phyloP scores from a whole-genome alignment of 75 land plant genomes.

The Pinus taeda region DNA sequence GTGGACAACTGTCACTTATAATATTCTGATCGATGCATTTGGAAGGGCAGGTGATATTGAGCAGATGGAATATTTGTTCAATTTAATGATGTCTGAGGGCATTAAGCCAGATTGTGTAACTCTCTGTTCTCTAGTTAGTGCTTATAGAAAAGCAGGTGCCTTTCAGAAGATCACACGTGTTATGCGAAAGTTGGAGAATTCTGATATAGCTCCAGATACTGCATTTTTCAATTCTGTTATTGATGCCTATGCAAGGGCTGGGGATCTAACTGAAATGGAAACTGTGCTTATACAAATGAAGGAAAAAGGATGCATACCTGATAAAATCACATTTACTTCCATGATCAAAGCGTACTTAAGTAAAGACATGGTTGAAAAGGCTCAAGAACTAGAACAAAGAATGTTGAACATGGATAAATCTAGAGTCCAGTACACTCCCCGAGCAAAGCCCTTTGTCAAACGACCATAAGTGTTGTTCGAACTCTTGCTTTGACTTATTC shows the following conservation, averaged over 20 bases:
- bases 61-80: conserved; percentile 68
- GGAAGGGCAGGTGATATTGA: conserved; percentile 75
- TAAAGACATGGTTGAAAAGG: conserved; percentile 29
- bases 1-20: conserved; percentile 77
- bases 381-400: conserved; percentile 18
- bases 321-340: conserved; percentile 58
- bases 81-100: conserved; percentile 66
- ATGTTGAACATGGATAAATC: not conserved
- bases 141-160: conserved; percentile 58
- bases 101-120: conserved; percentile 80
- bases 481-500: not conserved
- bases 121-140: conserved; percentile 68
- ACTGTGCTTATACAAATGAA: conserved; percentile 68
- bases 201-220: conserved; percentile 61
- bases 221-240: conserved; percentile 77
- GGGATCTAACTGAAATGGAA: conserved; percentile 57
- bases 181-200: conserved; percentile 58
- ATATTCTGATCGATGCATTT: conserved; percentile 80
- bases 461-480: not conserved
- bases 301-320: conserved; percentile 54
- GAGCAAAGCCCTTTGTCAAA: not conserved
- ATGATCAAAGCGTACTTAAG: conserved; percentile 54
- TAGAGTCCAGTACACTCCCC: not conserved
- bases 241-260: conserved; percentile 73
- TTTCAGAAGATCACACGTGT: conserved; percentile 52